Evolutionary conservation across 345 rosid species (phyloP), one percentile per base, ranked within the genome.

Genomic region (Bruguiera parviflora): DNA sequence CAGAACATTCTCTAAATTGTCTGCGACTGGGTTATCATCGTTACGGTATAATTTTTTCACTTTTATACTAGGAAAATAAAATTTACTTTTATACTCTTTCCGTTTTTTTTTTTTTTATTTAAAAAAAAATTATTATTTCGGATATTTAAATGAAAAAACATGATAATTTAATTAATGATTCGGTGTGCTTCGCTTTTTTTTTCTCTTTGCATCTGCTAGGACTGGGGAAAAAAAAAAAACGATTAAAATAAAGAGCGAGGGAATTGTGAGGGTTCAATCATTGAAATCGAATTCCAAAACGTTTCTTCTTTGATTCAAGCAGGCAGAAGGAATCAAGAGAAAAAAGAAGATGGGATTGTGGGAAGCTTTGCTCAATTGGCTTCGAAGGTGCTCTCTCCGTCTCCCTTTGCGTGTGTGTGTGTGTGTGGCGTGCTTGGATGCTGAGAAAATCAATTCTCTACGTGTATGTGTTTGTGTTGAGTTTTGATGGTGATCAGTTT

Each of bases 321-420:
- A 28, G 22, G 11, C 35, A 56, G 22, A 24, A 53, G 0, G 1
- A 56, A 24, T 51, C n/a, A 11, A 31, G 15, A 6, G 35, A 22
- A 9, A 8, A 3, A 56, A 15, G 49, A 33, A 62, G 56, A 79
- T 79, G 82, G 82, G 82, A 21, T 65, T 79, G 32, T 79, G 82
- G 82, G 82, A 79, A 71, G 77, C 79, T 61, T 72, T 79, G 65
- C 77, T 79, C 55, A 79, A 79, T 57, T 79, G 82, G 82, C 79
- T 75, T 19, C 74, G 82, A 55, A 79, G 82, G 82, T 79, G 69
- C 75, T 61, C 52, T 63, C 6, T 64, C 53, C 33, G n/a, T 37
- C 21, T 28, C 3, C 16, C 10, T 39, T 39, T 65, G 4, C 11
- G 47, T 39, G 11, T 37, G 43, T 43, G 1, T 43, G 18, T 39